Percentiles rank a stretch among this genome's conserved stretches.
Evolutionary conservation across 2,329 filamentous ascomycete species (phyloP).

Genomic region (Colletotrichum sidae): DNA sequence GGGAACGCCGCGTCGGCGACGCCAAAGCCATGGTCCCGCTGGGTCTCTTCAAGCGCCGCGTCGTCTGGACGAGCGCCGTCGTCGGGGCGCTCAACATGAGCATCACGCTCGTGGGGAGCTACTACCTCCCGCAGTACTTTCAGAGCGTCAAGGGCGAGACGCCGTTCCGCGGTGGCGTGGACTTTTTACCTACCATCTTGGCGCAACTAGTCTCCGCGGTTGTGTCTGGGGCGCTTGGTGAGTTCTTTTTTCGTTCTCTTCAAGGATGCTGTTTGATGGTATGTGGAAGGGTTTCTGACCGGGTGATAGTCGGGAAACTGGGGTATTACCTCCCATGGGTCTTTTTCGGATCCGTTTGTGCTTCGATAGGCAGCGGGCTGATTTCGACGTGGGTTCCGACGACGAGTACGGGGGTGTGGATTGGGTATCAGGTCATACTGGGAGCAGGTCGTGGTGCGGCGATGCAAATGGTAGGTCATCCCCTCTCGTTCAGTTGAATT

Average conservation of each 20-base stretch:
- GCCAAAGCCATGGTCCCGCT: slow-evolving; percentile 60
- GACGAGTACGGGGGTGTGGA: slow-evolving; percentile 51
- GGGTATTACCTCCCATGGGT: slow-evolving; percentile 39
- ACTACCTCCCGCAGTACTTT: slow-evolving; percentile 65
- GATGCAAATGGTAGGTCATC: slow-evolving; percentile 55
- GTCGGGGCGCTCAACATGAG: slow-evolving; percentile 57
- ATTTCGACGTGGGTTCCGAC: slow-evolving; percentile 51
- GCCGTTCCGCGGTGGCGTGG: slow-evolving; percentile 51
- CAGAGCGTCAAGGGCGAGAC: slow-evolving; percentile 57
- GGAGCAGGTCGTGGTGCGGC: slow-evolving; percentile 58
- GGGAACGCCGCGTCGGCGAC: slow-evolving; percentile 57
- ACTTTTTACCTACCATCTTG: slow-evolving; percentile 54
- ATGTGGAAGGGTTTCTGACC: neutral
- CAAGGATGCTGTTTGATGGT: neutral
- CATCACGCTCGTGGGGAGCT: slow-evolving; percentile 57
- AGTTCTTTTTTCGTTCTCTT: slow-evolving; percentile 13
- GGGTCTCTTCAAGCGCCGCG: slow-evolving; percentile 55
- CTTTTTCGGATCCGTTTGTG: slow-evolving; percentile 51
- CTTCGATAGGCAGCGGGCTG: slow-evolving; percentile 50
- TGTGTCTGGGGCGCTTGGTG: slow-evolving; percentile 48
- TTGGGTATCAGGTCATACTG: slow-evolving; percentile 60
- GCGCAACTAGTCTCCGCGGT: slow-evolving; percentile 51
- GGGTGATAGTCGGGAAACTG: slow-evolving; percentile 43
- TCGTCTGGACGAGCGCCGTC: slow-evolving; percentile 55
- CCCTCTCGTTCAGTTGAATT: slow-evolving; percentile 26